Conservation (phyloP, 2,329 filamentous ascomycete species). For the Furcasterigmium furcatum region DNA sequence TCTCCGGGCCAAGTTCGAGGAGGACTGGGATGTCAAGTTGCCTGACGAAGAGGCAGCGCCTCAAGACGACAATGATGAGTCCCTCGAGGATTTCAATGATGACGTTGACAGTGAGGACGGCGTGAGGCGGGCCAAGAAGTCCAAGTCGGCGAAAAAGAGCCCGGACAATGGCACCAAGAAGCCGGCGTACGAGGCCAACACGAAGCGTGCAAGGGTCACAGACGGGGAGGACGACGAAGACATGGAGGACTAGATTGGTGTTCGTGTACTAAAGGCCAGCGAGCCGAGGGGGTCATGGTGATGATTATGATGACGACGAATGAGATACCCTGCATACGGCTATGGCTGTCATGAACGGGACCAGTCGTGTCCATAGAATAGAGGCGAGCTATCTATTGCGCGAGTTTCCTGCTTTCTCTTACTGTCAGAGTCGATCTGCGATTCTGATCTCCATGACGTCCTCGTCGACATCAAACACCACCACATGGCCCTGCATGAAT, state of each 20-base stretch:
- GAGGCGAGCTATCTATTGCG: too few species aligned
- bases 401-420: not conserved
- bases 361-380: too few species aligned
- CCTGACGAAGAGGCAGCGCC: slow-evolving; percentile 27
- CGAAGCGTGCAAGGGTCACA: slow-evolving; percentile 4
- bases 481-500: slow-evolving; percentile 20
- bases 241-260: not conserved
- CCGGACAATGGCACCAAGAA: too few species aligned
- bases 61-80: not conserved
- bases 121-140: not conserved
- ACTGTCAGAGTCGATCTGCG: slow-evolving; percentile 14
- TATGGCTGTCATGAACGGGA: too few species aligned
- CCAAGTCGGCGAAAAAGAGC: not conserved
- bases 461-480: slow-evolving; percentile 23
- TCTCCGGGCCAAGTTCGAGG: slow-evolving; percentile 39
- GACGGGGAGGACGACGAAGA: not conserved
- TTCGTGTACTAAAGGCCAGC: too few species aligned
- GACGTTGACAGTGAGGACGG: not conserved
- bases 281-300: too few species aligned
- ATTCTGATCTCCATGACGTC: slow-evolving; percentile 25
- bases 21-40: slow-evolving; percentile 43
- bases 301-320: too few species aligned
- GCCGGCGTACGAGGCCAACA: too few species aligned
- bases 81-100: not conserved
- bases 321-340: too few species aligned